phyloP scores from a whole-genome alignment of 805 yeast genomes.

The Schwanniomyces pseudopolymorphus region DNA sequence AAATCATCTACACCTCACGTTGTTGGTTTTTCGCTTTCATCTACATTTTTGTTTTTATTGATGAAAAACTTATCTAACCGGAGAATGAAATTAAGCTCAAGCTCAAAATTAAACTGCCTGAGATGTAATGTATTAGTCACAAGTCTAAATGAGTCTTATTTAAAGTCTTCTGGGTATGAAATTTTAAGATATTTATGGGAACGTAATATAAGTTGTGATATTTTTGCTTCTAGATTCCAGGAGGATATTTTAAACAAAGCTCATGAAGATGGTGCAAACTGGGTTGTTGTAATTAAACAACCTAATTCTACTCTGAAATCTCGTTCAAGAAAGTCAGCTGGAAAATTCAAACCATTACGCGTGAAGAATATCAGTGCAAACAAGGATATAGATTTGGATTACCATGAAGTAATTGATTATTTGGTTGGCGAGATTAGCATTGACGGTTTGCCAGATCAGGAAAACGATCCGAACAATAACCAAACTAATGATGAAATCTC shows the following conservation, averaged over 20 bases:
- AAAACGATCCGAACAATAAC: constrained; percentile 6
- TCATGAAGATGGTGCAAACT: constrained; percentile 64
- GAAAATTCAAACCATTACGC: constrained; percentile 71
- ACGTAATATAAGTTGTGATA: constrained; percentile 75
- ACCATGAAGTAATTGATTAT: constrained; percentile 56
- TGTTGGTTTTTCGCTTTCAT: constrained; percentile 85
- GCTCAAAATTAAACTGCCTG: constrained; percentile 24
- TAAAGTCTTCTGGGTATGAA: constrained; percentile 63
- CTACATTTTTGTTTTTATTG: constrained; percentile 34
- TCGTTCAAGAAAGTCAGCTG: constrained; percentile 17
- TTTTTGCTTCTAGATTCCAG: constrained; percentile 28
- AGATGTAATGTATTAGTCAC: constrained; percentile 84
- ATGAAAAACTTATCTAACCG: constrained; percentile 28
- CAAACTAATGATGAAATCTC: constrained; percentile 2
- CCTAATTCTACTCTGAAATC: constrained; percentile 35
- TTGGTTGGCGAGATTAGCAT: constrained; percentile 22
- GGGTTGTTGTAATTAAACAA: constrained; percentile 79
- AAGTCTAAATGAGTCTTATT: constrained; percentile 55
- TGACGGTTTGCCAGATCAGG: constrained; percentile 4
- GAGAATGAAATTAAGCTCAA: constrained; percentile 12
- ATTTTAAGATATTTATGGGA: constrained; percentile 70
- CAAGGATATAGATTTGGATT: constrained; percentile 70
- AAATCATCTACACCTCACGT: constrained; percentile 43
- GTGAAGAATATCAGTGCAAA: constrained; percentile 61
- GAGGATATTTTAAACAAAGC: constrained; percentile 73